phyloP scores from a whole-genome alignment of 441 rosid genomes.

The Monsonia emarginata region DNA sequence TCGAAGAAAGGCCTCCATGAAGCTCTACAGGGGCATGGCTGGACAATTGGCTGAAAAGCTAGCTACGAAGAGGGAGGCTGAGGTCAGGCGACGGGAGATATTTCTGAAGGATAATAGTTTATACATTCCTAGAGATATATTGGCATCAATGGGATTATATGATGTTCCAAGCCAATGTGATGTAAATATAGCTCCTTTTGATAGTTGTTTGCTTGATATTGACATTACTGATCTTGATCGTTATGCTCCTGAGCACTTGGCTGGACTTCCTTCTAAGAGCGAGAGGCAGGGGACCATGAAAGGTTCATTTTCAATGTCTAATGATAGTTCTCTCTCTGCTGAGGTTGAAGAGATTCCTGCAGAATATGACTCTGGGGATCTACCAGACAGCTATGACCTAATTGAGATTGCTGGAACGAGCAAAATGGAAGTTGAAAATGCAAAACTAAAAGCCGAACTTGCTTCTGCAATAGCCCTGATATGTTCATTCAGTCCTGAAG shows the following conservation, averaged over 20 bases:
- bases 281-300: constrained; percentile 44
- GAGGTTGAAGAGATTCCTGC: constrained; percentile 41
- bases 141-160: constrained; percentile 77
- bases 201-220: constrained; percentile 63
- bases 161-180: constrained; percentile 89
- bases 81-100: constrained; percentile 83
- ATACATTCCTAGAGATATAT: constrained; percentile 65
- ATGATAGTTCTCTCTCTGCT: constrained; percentile 53
- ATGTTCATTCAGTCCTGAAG: constrained; percentile 57
- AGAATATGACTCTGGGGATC: constrained; percentile 43
- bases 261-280: constrained; percentile 37
- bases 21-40: constrained; percentile 96
- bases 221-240: constrained; percentile 67
- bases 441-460: constrained; percentile 91
- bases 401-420: constrained; percentile 91
- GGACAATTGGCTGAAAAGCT: constrained; percentile 94
- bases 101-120: constrained; percentile 58
- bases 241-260: constrained; percentile 80
- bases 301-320: constrained; percentile 52
- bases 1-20: constrained; percentile 90
- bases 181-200: constrained; percentile 85
- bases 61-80: constrained; percentile 76
- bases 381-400: constrained; percentile 55
- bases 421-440: constrained; percentile 94
- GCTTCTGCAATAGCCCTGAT: constrained; percentile 83